These are phyloP conservation scores for Striga asiatica DNA, from an alignment of 257 asterid species.

Conservation along the genomic window DNA sequence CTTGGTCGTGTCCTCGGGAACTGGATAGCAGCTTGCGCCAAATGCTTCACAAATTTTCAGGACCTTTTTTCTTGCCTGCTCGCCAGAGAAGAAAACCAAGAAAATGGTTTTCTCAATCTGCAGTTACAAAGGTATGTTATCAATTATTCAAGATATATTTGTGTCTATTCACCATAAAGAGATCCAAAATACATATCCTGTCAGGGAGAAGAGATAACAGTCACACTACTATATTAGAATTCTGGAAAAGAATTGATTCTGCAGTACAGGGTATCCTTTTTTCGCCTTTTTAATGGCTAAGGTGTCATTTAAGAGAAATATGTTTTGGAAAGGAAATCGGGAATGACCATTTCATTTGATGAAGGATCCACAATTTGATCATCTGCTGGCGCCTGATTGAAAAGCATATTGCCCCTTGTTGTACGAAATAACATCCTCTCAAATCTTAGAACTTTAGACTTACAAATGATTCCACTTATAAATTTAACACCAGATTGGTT, in stretches of 20 bases:
- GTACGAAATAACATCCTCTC: constrained; percentile 98
- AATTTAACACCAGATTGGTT: constrained; percentile 87
- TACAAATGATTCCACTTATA: constrained; percentile 82
- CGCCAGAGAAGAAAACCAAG: constrained; percentile 97
- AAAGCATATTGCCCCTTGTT: constrained; percentile 95
- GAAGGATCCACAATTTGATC: constrained; percentile 74
- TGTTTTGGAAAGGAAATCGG: constrained; percentile 13
- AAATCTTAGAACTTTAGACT: constrained; percentile 66
- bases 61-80: constrained; percentile 89
- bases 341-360: constrained; percentile 70
- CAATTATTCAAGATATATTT: constrained; percentile 2
- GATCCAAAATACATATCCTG: neutral
- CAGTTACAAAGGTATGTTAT: constrained; percentile 24
- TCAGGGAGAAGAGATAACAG: neutral
- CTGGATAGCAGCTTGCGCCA: constrained; percentile 95
- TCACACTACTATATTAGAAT: neutral
- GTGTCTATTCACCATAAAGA: neutral
- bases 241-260: neutral
- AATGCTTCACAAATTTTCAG: constrained; percentile 94
- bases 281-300: neutral
- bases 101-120: constrained; percentile 94
- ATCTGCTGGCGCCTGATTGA: constrained; percentile 78
- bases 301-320: neutral
- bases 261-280: neutral
- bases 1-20: constrained; percentile 75